A percentile compares a stretch with the other conserved stretches of the same genome.
Evolutionary conservation across 2,329 filamentous ascomycete species (phyloP).

Genomic region (Raffaelea ambrosiae): DNA sequence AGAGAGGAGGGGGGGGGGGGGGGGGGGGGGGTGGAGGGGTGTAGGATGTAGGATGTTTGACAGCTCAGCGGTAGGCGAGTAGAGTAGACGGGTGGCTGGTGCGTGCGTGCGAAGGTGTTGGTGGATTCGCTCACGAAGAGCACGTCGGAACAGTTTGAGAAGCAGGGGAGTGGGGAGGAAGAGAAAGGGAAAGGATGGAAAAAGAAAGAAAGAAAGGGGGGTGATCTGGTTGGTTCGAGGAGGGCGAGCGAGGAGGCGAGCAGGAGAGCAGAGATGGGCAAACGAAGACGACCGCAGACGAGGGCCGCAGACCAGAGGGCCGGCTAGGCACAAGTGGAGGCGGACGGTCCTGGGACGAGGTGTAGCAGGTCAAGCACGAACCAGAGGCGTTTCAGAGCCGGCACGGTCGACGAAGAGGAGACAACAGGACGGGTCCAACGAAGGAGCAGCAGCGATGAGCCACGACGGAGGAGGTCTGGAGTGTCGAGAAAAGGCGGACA

Average conservation of each 20-base stretch:
- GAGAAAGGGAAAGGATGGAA: not conserved
- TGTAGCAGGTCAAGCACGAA: conserved; percentile 11
- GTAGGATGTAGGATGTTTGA: too few relatives aligned
- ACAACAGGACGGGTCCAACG: not conserved
- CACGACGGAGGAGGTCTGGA: too few relatives aligned
- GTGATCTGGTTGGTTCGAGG: not conserved
- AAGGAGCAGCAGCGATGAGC: not conserved
- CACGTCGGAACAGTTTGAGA: conserved; percentile 11
- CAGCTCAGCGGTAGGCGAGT: too few relatives aligned
- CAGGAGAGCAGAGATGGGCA: not conserved
- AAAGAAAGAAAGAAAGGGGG: conserved; percentile 1
- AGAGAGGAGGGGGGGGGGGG: not conserved
- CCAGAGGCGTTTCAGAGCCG: conserved; percentile 13
- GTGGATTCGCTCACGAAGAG: conserved; percentile 4
- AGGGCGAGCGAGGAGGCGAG: conserved; percentile 1
- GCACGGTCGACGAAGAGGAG: conserved; percentile 1
- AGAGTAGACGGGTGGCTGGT: too few relatives aligned
- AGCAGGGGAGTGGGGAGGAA: not conserved
- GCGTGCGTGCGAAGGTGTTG: not conserved
- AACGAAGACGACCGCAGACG: too few relatives aligned
- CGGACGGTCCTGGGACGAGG: not conserved
- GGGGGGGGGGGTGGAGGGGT: too few relatives aligned
- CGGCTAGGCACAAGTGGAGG: not conserved
- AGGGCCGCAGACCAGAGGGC: too few relatives aligned
- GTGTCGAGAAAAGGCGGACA: not conserved